These are phyloP conservation scores for Xylaria polymorpha DNA, from an alignment of 2,329 filamentous ascomycete genomes.

Conservation along the genomic window DNA sequence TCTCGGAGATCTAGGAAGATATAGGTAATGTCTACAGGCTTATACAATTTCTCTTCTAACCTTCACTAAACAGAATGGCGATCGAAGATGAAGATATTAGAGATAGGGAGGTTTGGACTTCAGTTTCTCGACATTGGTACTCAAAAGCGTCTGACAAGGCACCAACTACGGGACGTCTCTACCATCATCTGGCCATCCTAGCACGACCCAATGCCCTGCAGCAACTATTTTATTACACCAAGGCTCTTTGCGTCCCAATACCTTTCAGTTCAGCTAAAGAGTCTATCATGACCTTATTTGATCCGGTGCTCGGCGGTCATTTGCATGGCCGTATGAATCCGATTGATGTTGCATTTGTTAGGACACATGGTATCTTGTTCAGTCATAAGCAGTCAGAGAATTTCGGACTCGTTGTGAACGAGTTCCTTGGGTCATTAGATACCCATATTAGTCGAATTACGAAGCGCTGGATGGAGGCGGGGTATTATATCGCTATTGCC, in stretches of 20 bases:
- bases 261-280: slow-evolving; percentile 76
- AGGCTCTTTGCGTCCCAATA: slow-evolving; percentile 78
- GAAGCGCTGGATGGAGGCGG: slow-evolving; percentile 64
- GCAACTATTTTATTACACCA: slow-evolving; percentile 78
- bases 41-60: slow-evolving; percentile 30
- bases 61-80: slow-evolving; percentile 72
- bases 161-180: slow-evolving; percentile 80
- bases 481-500: slow-evolving; percentile 68
- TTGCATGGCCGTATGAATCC: slow-evolving; percentile 53
- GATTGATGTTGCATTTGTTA: slow-evolving; percentile 71
- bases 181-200: slow-evolving; percentile 88
- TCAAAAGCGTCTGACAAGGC: slow-evolving; percentile 81
- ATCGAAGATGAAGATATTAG: slow-evolving; percentile 84
- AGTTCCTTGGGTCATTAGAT: slow-evolving; percentile 67
- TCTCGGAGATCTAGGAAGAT: slow-evolving; percentile 84
- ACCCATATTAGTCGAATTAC: slow-evolving; percentile 64
- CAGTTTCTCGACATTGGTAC: slow-evolving; percentile 86
- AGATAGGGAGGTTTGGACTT: slow-evolving; percentile 84
- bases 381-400: slow-evolving; percentile 60
- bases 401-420: slow-evolving; percentile 57
- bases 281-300: slow-evolving; percentile 76
- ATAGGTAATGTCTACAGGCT: slow-evolving; percentile 55
- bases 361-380: slow-evolving; percentile 73
- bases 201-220: slow-evolving; percentile 75
- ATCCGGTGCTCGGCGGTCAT: slow-evolving; percentile 60